A percentile compares a stretch with the other conserved stretches of the same genome.
These are phyloP conservation scores for Acanthamoeba triangularis DNA, from an alignment of 208 protist genomes.

Conservation along the genomic window DNA sequence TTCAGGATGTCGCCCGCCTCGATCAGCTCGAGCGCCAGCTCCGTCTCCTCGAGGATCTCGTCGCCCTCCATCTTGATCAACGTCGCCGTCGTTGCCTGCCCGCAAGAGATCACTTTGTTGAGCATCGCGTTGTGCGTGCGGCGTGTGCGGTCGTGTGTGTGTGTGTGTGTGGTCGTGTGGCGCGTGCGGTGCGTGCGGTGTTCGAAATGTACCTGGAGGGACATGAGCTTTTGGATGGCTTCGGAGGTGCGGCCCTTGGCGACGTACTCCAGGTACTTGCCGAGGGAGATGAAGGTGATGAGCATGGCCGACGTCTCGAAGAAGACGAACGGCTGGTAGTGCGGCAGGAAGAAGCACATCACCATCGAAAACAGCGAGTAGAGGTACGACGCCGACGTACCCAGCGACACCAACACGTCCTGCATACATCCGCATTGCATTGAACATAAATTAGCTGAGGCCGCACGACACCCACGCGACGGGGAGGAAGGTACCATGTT, in stretches of 20 bases:
- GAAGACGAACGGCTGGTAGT: conserved; percentile 86
- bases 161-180: not conserved
- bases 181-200: not conserved
- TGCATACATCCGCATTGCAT: conserved; percentile 89
- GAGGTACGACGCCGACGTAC: conserved; percentile 89
- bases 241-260: conserved; percentile 96
- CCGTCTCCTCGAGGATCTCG: conserved; percentile 81
- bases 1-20: conserved; percentile 90
- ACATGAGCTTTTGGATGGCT: conserved; percentile 95
- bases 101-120: not conserved
- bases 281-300: conserved; percentile 97
- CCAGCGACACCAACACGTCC: conserved; percentile 93
- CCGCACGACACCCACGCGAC: not conserved
- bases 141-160: not conserved
- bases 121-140: not conserved
- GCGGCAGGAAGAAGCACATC: conserved; percentile 62
- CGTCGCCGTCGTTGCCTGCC: conserved; percentile 86
- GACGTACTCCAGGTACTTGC: conserved; percentile 95
- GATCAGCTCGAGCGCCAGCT: conserved; percentile 85
- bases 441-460: conserved; percentile 78
- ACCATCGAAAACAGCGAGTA: conserved; percentile 88
- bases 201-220: conserved; percentile 78
- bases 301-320: conserved; percentile 97
- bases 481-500: not conserved
- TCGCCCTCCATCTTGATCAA: conserved; percentile 74